These are phyloP conservation scores for Neoboletus brunneissimus DNA, from an alignment of 768 basidiomycete genomes.

Conservation along the genomic window DNA sequence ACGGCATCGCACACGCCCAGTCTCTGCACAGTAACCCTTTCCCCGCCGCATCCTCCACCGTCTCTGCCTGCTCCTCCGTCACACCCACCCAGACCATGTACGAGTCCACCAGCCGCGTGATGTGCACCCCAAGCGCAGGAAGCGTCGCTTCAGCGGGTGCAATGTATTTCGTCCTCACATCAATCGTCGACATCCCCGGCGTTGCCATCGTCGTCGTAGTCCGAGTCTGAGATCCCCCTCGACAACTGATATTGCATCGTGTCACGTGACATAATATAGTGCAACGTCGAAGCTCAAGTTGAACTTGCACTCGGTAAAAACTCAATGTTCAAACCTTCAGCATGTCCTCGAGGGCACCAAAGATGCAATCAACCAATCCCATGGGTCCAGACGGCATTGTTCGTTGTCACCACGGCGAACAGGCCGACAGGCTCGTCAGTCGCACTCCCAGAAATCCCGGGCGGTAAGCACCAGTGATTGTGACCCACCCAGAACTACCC, in stretches of 20 bases:
- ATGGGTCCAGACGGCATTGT: conserved; percentile 31
- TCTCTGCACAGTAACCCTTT: conserved; percentile 64
- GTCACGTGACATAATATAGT: conserved; percentile 20
- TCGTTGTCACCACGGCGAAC: conserved; percentile 35
- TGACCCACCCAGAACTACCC: neutral
- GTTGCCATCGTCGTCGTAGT: conserved; percentile 5
- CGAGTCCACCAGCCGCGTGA: conserved; percentile 64
- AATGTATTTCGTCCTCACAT: conserved; percentile 49
- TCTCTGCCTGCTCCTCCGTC: conserved; percentile 46
- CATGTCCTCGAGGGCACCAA: conserved; percentile 6
- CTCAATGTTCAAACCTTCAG: neutral
- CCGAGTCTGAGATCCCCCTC: neutral
- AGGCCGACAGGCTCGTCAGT: conserved; percentile 28
- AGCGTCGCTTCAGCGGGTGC: conserved; percentile 47
- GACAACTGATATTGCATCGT: neutral
- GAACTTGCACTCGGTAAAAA: neutral
- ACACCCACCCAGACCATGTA: conserved; percentile 83
- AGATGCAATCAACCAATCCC: conserved; percentile 19
- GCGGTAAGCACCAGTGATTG: conserved; percentile 32
- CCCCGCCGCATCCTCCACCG: conserved; percentile 46
- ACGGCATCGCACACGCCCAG: conserved; percentile 84
- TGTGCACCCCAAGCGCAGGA: conserved; percentile 62
- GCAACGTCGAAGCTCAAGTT: neutral
- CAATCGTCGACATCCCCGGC: conserved; percentile 32
- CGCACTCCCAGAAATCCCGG: conserved; percentile 29